Base-by-base conservation (phyloP, 2,329 filamentous ascomycete species). In the Rhinocladiella mackenziei region DNA sequence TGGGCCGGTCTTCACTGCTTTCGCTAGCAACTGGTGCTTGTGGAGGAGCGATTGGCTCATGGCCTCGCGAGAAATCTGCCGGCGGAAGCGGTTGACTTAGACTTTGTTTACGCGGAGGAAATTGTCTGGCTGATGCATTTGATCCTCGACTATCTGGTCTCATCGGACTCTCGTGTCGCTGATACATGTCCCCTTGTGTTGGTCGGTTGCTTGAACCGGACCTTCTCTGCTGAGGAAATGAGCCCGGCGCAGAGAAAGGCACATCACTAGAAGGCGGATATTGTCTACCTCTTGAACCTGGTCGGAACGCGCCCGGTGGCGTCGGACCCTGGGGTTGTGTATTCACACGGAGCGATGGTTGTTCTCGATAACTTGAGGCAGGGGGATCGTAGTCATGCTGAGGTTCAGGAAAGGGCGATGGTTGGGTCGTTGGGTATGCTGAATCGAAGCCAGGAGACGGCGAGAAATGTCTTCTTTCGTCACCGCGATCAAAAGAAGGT, bases 61-160 rank as follows among this genome's bases (percentile, higher is more conserved):
- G 23, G 18, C n/a, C 22, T 36, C 11, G 36, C 10, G 19, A 41
- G n/a, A 43, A 41, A 28, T 51, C 40, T 7, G 33, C 18, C 14
- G 45, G 35, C 13, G 52, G 28, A n/a, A 45, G 40, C 18, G 64
- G 64, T 56, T 75, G 73, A 43, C 71, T 71, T 56, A 82, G 67
- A 56, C 80, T 84, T 60, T 77, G 81, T 61, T 82, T 81, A 25
- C 80, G 70, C 6, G 77, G 73, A 7, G 80, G 79, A 46, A 77
- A 81, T 35, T 68, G 69, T 56, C 58, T 14, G 56, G 45, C 38
- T 20, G 49, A 53, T 9, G 42, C 14, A 29, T 46, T 52, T 5
- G 55, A 56, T 23, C 43, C 43, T 35, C 56, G 19, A 54, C 51
- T 50, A 58, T 55, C 23, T 53, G 58, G 31, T 42, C 55, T 33